phyloP scores from a whole-genome alignment of 31 red algal species.

The Bonnemaisonia californica region DNA sequence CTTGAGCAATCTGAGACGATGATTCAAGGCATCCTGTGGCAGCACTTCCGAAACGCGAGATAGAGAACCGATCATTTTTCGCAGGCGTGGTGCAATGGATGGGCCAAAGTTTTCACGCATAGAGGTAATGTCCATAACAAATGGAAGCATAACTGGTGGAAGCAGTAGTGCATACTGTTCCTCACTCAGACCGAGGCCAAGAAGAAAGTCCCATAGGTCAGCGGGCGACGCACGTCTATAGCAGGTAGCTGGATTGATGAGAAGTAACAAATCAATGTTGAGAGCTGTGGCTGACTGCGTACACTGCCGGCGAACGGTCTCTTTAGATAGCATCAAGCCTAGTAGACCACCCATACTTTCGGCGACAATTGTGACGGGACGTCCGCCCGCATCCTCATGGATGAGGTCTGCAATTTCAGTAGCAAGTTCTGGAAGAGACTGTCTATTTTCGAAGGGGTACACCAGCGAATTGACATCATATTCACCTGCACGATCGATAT shows the following conservation, averaged over 20 bases:
- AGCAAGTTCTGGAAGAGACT: conserved; percentile 32
- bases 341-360: conserved; percentile 88
- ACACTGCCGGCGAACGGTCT: conserved; percentile 29
- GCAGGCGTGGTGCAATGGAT: conserved; percentile 36
- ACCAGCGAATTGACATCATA: conserved; percentile 70
- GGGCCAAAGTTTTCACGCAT: conserved; percentile 38
- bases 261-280: conserved; percentile 44
- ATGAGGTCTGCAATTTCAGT: conserved; percentile 43
- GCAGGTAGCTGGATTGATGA: conserved; percentile 93
- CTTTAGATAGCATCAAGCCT: conserved; percentile 28
- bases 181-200: conserved; percentile 40
- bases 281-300: conserved; percentile 4
- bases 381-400: conserved; percentile 28
- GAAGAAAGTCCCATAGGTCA: conserved; percentile 68
- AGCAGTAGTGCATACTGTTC: conserved; percentile 52
- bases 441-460: conserved; percentile 67
- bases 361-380: conserved; percentile 50
- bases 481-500: conserved; percentile 50
- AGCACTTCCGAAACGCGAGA: conserved; percentile 49
- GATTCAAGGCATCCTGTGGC: conserved; percentile 58
- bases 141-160: conserved; percentile 62
- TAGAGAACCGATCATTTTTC: conserved; percentile 30
- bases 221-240: conserved; percentile 49
- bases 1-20: conserved; percentile 60
- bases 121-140: conserved; percentile 56